These are phyloP conservation scores for Vanrija pseudolonga DNA, from an alignment of 1,284 basidiomycete genomes.

Conservation along the genomic window DNA sequence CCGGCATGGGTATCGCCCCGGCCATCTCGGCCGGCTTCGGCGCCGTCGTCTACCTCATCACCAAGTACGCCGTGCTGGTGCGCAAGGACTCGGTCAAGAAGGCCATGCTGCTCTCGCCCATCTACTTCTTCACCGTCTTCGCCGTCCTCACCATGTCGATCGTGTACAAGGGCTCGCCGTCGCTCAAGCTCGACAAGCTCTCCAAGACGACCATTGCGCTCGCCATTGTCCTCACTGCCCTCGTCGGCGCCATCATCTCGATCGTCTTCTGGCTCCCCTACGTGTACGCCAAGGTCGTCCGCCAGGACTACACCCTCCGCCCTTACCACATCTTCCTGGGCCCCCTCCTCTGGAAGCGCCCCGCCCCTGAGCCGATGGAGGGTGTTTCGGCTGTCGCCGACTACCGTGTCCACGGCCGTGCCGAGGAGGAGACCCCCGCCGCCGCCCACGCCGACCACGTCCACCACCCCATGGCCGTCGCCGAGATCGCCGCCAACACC, in stretches of 20 bases:
- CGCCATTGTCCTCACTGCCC: slow-evolving; percentile 50
- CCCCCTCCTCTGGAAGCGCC: slow-evolving; percentile 51
- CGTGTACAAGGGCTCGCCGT: slow-evolving; percentile 44
- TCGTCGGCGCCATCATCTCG: slow-evolving; percentile 47
- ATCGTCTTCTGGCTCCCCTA: slow-evolving; percentile 53
- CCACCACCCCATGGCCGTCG: background rate
- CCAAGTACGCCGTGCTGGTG: slow-evolving; percentile 48
- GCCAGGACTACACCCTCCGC: slow-evolving; percentile 52
- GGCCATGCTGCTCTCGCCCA: slow-evolving; percentile 44
- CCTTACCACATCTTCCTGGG: slow-evolving; percentile 53
- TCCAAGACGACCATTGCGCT: slow-evolving; percentile 39
- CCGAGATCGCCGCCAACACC: background rate
- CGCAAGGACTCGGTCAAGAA: slow-evolving; percentile 43
- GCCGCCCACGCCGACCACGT: background rate
- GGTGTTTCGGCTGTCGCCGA: background rate
- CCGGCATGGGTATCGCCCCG: slow-evolving; percentile 47
- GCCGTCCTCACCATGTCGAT: slow-evolving; percentile 44
- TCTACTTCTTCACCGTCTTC: slow-evolving; percentile 50
- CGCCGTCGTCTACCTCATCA: slow-evolving; percentile 47
- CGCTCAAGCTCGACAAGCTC: slow-evolving; percentile 46
- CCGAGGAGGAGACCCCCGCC: background rate
- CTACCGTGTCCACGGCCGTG: slow-evolving; percentile 13
- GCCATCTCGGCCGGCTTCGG: slow-evolving; percentile 49
- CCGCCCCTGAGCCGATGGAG: slow-evolving; percentile 32
- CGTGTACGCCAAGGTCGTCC: slow-evolving; percentile 51